A percentile compares a stretch with the other conserved stretches of the same genome.
phyloP scores from a whole-genome alignment of 192 early-diverging fungal genomes.

The Coemansia sp. region DNA sequence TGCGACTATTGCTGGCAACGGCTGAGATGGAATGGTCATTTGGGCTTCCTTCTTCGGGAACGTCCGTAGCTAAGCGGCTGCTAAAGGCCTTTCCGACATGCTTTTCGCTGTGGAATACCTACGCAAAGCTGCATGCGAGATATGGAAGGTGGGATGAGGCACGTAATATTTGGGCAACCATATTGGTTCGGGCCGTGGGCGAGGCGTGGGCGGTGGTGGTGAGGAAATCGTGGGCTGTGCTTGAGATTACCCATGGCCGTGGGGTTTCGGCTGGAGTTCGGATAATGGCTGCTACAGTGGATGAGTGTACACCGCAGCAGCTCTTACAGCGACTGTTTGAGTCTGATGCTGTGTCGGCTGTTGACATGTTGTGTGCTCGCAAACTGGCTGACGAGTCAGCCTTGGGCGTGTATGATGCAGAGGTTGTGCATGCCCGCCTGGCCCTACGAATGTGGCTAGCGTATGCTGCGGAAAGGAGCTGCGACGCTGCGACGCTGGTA shows the following conservation, averaged over 20 bases:
- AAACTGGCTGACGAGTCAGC: conserved; percentile 1
- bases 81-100: conserved; percentile 14
- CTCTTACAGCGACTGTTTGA: conserved; percentile 11
- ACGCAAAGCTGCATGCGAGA: conserved; percentile 45
- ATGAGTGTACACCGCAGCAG: not conserved
- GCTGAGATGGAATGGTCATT: conserved; percentile 36
- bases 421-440: not conserved
- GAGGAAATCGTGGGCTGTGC: conserved; percentile 38
- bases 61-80: conserved; percentile 9
- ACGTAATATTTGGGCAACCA: conserved; percentile 30
- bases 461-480: conserved; percentile 17
- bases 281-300: conserved; percentile 13
- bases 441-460: conserved; percentile 27
- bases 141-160: conserved; percentile 31
- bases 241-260: conserved; percentile 30
- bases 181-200: conserved; percentile 7
- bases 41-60: conserved; percentile 1
- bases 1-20: conserved; percentile 7
- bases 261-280: conserved; percentile 15
- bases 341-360: not conserved
- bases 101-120: conserved; percentile 35
- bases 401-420: conserved; percentile 1
- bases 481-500: not conserved
- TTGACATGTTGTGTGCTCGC: conserved; percentile 14
- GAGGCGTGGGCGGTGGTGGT: conserved; percentile 26